Conservation (phyloP, 768 basidiomycete species). For the Tylopilus balloui region DNA sequence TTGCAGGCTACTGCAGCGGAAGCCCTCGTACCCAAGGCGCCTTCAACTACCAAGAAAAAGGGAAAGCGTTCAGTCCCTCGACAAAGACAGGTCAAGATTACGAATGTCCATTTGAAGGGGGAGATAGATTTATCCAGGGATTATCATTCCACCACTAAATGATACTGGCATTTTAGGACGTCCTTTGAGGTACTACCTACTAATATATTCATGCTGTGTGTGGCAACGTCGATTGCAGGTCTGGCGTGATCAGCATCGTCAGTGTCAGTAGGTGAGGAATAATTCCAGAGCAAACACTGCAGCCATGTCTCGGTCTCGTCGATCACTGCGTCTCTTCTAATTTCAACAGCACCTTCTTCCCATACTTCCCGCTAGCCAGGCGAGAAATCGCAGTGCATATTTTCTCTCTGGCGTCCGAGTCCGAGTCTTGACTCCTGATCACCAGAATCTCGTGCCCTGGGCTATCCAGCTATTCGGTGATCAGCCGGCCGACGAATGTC, state of each 20-base stretch:
- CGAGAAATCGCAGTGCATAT: constrained; percentile 34
- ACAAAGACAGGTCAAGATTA: constrained; percentile 77
- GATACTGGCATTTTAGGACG: not conserved
- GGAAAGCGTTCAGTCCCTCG: constrained; percentile 71
- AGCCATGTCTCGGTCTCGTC: not conserved
- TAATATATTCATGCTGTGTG: not conserved
- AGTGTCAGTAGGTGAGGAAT: no score
- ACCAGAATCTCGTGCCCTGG: constrained; percentile 67
- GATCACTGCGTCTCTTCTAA: constrained; percentile 29
- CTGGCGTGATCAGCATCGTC: not conserved
- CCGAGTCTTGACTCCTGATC: constrained; percentile 39
- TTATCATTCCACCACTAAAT: constrained; percentile 38
- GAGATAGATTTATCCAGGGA: constrained; percentile 83
- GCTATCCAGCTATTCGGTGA: constrained; percentile 49
- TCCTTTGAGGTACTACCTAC: not conserved
- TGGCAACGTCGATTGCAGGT: not conserved
- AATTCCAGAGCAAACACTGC: not conserved
- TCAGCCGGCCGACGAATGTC: constrained; percentile 5
- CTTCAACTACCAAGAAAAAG: constrained; percentile 67
- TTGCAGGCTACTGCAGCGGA: constrained; percentile 75
- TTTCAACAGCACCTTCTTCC: constrained; percentile 47
- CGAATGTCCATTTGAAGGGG: constrained; percentile 83
- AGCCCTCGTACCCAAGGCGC: constrained; percentile 48
- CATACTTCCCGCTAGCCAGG: constrained; percentile 36
- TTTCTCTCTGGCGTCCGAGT: constrained; percentile 32